These are phyloP conservation scores for Torrubiella hemipterigena DNA, from an alignment of 2,329 filamentous ascomycete genomes.

Conservation along the genomic window DNA sequence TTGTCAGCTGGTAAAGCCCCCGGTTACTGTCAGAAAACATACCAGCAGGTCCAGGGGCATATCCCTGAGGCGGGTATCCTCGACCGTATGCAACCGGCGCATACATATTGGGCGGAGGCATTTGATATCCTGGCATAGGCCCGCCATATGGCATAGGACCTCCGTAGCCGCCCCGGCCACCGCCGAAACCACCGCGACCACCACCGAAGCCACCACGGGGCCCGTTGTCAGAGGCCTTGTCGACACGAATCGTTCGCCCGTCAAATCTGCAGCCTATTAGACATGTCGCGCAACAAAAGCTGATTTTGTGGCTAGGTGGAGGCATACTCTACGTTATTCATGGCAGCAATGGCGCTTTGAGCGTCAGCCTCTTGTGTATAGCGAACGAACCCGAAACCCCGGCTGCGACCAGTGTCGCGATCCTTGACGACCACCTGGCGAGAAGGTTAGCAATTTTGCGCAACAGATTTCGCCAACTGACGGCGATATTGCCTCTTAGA, in stretches of 20 bases:
- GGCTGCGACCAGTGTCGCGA: slow-evolving; percentile 89
- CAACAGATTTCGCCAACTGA: background rate
- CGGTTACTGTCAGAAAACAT: slow-evolving; percentile 7
- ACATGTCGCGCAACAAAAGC: no score
- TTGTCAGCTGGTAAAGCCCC: slow-evolving; percentile 4
- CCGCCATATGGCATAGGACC: slow-evolving; percentile 23
- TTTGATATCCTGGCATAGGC: slow-evolving; percentile 22
- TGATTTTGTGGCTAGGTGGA: no score
- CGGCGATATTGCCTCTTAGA: background rate
- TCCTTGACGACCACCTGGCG: slow-evolving; percentile 83
- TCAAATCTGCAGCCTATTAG: slow-evolving; percentile 84
- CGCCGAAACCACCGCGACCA: slow-evolving; percentile 26
- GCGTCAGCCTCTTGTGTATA: slow-evolving; percentile 69
- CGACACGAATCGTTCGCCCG: slow-evolving; percentile 85
- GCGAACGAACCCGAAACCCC: slow-evolving; percentile 94
- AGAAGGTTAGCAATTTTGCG: background rate
- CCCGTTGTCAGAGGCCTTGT: slow-evolving; percentile 80
- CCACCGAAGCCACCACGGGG: slow-evolving; percentile 47
- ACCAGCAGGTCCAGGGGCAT: slow-evolving; percentile 29
- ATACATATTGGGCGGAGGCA: slow-evolving; percentile 23
- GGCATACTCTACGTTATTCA: slow-evolving; percentile 91
- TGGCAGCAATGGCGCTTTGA: slow-evolving; percentile 60
- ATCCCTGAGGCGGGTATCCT: slow-evolving; percentile 24
- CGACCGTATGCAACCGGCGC: slow-evolving; percentile 23
- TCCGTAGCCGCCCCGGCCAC: slow-evolving; percentile 31